Percentiles rank a stretch among this genome's conserved stretches.
These are phyloP conservation scores for Colletotrichum paranaense DNA, from an alignment of 2,329 filamentous ascomycete genomes.

Conservation along the genomic window DNA sequence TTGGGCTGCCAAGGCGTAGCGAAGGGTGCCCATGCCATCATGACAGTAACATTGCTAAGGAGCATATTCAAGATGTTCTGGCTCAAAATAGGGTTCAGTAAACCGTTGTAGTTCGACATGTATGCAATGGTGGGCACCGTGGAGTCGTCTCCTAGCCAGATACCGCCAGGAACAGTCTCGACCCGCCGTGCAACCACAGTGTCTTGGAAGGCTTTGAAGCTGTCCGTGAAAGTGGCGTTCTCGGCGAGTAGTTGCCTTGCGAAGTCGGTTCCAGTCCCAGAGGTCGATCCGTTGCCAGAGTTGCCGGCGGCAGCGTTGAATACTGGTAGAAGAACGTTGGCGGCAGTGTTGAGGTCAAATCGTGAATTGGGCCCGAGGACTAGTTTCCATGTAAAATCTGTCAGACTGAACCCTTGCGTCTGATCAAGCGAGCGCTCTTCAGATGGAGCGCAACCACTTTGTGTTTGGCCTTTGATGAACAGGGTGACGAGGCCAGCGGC, in stretches of 20 bases:
- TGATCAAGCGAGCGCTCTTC: constrained; percentile 56
- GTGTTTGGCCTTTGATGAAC: constrained; percentile 71
- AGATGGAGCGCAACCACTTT: constrained; percentile 62
- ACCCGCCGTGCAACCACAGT: constrained; percentile 72
- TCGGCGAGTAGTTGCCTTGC: constrained; percentile 10
- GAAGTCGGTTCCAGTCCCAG: constrained; percentile 37
- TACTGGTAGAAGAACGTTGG: constrained; percentile 49
- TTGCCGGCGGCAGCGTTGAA: constrained; percentile 43
- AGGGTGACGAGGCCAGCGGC: constrained; percentile 83
- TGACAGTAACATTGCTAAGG: constrained; percentile 75
- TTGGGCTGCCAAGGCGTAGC: constrained; percentile 77
- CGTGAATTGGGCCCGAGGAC: constrained; percentile 55
- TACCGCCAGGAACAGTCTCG: constrained; percentile 80
- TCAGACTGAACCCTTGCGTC: constrained; percentile 51
- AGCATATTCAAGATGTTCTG: constrained; percentile 76
- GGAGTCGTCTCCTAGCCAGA: constrained; percentile 76
- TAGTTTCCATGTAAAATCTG: constrained; percentile 46
- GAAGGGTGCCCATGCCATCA: constrained; percentile 79
- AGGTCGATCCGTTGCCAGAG: constrained; percentile 32
- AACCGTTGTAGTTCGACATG: constrained; percentile 68
- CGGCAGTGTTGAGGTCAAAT: constrained; percentile 25
- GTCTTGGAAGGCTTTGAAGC: constrained; percentile 74
- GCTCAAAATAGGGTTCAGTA: constrained; percentile 68
- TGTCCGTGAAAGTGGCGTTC: constrained; percentile 60
- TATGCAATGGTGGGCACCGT: constrained; percentile 77